Conservation (phyloP, 768 basidiomycete species). For the Strobilomyces dryophilus region DNA sequence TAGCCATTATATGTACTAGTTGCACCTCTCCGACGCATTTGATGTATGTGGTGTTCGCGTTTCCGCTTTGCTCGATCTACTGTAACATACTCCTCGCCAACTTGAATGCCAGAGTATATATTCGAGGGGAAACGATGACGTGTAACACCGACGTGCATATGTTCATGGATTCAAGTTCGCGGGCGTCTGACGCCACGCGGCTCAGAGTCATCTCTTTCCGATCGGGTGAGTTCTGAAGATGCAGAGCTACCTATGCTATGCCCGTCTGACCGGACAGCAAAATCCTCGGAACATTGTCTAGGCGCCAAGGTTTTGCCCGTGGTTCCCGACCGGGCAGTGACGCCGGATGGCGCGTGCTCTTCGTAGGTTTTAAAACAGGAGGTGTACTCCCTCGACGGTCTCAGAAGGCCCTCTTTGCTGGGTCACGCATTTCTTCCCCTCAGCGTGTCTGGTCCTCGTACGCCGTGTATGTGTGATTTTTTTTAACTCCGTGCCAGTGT, state of each 20-base stretch:
- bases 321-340: neutral
- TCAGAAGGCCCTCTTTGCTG: neutral
- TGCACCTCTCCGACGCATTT: neutral
- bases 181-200: neutral
- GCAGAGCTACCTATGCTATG: neutral
- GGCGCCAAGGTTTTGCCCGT: neutral
- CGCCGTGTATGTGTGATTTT: too few relatives aligned
- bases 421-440: neutral
- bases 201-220: neutral
- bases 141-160: neutral
- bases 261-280: neutral
- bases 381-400: neutral
- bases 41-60: neutral
- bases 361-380: neutral
- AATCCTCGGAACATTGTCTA: neutral
- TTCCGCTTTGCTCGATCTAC: constrained; percentile 1
- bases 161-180: neutral
- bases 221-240: neutral
- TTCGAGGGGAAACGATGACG: neutral
- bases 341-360: neutral
- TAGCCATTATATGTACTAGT: constrained; percentile 6
- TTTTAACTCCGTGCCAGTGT: too few relatives aligned
- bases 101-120: neutral
- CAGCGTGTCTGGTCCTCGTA: too few relatives aligned
- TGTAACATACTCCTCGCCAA: constrained; percentile 3